Conservation (phyloP, 768 basidiomycete species). For the Serendipita vermifera region DNA sequence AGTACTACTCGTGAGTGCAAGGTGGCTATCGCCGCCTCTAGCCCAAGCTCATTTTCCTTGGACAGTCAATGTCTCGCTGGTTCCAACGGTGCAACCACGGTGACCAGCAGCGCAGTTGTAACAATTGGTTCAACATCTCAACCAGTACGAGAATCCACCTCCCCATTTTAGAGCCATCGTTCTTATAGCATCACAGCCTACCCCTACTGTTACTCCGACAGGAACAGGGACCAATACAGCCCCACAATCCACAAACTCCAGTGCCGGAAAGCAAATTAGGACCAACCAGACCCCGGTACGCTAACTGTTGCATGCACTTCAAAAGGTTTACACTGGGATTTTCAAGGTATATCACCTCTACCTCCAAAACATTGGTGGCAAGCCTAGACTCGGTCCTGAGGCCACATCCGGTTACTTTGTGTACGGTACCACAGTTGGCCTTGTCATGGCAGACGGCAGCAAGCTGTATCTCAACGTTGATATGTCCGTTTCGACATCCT, state of each 20-base stretch:
- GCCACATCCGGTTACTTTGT: slow-evolving; percentile 38
- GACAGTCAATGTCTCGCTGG: too few relatives aligned
- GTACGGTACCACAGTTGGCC: slow-evolving; percentile 34
- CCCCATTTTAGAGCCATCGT: too few relatives aligned
- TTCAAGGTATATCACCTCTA: slow-evolving; percentile 39
- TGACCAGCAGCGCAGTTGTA: too few relatives aligned
- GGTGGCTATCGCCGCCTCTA: too few relatives aligned
- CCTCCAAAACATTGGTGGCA: slow-evolving; percentile 32
- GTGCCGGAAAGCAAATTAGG: background rate
- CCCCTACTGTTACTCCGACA: too few relatives aligned
- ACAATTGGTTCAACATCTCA: too few relatives aligned
- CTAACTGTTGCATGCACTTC: background rate
- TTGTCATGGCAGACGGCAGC: slow-evolving; percentile 25
- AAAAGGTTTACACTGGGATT: background rate
- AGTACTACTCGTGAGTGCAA: too few relatives aligned
- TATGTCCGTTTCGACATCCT: slow-evolving; percentile 32
- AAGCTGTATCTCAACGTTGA: slow-evolving; percentile 38
- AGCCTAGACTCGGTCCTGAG: slow-evolving; percentile 40
- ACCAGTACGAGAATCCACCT: too few relatives aligned
- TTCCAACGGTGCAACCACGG: too few relatives aligned
- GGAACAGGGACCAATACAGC: background rate
- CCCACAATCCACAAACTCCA: background rate
- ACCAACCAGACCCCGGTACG: background rate
- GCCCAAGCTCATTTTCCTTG: too few relatives aligned
- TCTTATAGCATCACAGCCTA: too few relatives aligned